Evolutionary conservation across 2,329 filamentous ascomycete genomes (phyloP).

Genomic region (Aspergillus sp.): DNA sequence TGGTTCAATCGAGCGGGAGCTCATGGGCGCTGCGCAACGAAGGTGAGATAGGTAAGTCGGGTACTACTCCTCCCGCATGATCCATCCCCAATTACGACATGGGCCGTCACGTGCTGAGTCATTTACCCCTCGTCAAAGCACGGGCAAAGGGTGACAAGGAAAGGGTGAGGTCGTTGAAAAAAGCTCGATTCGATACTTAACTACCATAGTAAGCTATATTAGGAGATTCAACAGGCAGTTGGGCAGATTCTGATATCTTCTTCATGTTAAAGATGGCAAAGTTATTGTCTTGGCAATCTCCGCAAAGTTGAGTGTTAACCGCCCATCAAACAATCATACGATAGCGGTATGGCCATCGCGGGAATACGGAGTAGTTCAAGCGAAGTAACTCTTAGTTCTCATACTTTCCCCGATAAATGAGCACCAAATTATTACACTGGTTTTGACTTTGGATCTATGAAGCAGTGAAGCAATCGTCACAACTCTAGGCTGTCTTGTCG

Average conservation of each 20-base stretch:
- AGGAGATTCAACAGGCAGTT: neutral
- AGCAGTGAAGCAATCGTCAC: neutral
- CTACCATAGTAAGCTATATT: neutral
- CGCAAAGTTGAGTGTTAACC: too few relatives aligned
- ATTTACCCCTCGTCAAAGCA: neutral
- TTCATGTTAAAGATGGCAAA: neutral
- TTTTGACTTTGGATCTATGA: neutral
- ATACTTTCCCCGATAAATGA: too few relatives aligned
- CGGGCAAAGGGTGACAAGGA: neutral
- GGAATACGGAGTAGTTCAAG: too few relatives aligned
- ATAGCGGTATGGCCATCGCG: too few relatives aligned
- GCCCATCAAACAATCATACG: too few relatives aligned
- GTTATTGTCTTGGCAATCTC: neutral
- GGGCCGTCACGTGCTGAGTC: slow-evolving; percentile 8
- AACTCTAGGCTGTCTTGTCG: neutral
- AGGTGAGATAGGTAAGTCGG: neutral
- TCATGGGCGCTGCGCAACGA: neutral
- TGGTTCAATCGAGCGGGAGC: neutral
- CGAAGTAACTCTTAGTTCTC: too few relatives aligned
- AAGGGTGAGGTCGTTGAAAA: neutral
- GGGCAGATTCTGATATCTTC: neutral
- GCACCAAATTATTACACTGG: neutral
- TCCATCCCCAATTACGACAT: slow-evolving; percentile 14
- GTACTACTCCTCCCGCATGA: neutral
- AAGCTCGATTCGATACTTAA: neutral